Evolutionary conservation across 2,329 filamentous ascomycete species (phyloP).

Genomic region (Penicillium sp.): DNA sequence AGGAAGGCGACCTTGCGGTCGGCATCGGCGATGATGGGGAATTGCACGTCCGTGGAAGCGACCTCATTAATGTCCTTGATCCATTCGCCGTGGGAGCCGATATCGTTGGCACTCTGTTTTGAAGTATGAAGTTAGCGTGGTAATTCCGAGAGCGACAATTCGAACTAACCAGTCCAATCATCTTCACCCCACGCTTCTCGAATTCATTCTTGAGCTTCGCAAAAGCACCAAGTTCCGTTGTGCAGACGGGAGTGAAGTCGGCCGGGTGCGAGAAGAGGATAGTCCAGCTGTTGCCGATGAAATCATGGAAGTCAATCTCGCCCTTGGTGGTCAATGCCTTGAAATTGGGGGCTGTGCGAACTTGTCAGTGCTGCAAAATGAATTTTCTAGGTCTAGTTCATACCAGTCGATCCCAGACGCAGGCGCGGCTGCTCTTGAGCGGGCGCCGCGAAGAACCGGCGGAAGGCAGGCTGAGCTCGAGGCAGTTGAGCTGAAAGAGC

Average conservation of each 20-base stretch:
- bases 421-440: slow-evolving; percentile 32
- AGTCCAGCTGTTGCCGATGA: slow-evolving; percentile 62
- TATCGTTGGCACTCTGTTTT: slow-evolving; percentile 58
- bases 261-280: slow-evolving; percentile 64
- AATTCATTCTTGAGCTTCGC: slow-evolving; percentile 86
- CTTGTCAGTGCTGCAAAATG: not conserved
- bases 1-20: slow-evolving; percentile 68
- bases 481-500: slow-evolving; percentile 19
- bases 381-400: not conserved
- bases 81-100: slow-evolving; percentile 18
- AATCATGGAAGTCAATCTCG: slow-evolving; percentile 63
- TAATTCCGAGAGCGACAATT: not conserved
- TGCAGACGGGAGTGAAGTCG: slow-evolving; percentile 93
- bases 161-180: slow-evolving; percentile 67
- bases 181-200: slow-evolving; percentile 77
- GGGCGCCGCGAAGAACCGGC: slow-evolving; percentile 26
- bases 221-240: slow-evolving; percentile 89
- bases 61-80: slow-evolving; percentile 69
- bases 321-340: slow-evolving; percentile 60
- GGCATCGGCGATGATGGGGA: slow-evolving; percentile 80
- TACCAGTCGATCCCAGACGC: slow-evolving; percentile 35
- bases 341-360: slow-evolving; percentile 58
- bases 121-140: not conserved
- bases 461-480: slow-evolving; percentile 23
- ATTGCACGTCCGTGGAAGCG: slow-evolving; percentile 62